Evolutionary conservation across 306 rosid species (phyloP), one percentile per base, ranked within the genome.

Genomic region (Lathyrus oleraceus): DNA sequence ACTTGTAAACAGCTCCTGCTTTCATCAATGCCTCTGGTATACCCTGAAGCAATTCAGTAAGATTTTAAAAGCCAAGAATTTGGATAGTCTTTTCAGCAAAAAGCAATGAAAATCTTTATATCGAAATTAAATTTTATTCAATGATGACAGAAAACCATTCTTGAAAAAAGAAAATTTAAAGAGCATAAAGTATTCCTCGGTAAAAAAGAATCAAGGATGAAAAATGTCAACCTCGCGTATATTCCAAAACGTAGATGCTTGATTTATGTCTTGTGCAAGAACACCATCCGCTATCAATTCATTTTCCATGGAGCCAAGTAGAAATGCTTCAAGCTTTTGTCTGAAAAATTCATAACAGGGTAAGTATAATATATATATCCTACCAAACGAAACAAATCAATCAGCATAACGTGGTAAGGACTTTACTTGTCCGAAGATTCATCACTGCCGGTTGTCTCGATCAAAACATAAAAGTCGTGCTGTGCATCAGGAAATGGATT

Each of bases 251-350:
- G 97, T 83, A 53, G 91, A 88, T 67, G 93, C 88, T 80, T 94
- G 98, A 84, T 85, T 94, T 71, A 90, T 94, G 87, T 90, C 98
- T 83, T 93, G 97, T 32, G 97, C 91, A 78, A 93, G 77, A 78
- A 81, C 96, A 38, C 98, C 98, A 27, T 94, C 98, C 58, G 96
- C 81, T 74, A 94, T 67, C 83, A 87, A 85, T 78, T 90, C 97
- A 78, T 67, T 86, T 84, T 90, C 97, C 96, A 90, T 79, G 42
- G 95, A 85, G 35, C 81, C 83, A 64, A 94, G 87, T 62, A 94
- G 83, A 73, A 94, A 94, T 71, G 94, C 91, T 84, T 94, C 98
- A 85, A 94, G 96, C 84, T 90, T 94, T 81, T 90, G 90, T 84
- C 98, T 94, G 84, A 72, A 35, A 6, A 57, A 75, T 56, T 28